Evolutionary conservation across 148 eudicot genomes (phyloP).

Genomic region (Rhododendron vialii): DNA sequence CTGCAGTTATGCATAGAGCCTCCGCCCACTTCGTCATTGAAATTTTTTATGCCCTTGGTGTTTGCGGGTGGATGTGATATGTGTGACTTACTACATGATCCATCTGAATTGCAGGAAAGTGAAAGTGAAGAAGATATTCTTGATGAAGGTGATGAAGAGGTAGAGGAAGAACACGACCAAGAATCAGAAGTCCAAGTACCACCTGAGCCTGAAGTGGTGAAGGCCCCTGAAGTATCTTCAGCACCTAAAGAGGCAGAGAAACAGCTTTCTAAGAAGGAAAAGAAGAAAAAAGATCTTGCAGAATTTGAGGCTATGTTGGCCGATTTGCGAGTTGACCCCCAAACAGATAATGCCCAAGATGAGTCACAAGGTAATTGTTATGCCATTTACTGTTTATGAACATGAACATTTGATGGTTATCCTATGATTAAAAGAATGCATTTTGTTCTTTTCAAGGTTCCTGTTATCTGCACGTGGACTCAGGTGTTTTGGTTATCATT

Average conservation of each 20-base stretch:
- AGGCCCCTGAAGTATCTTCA: slow-evolving; percentile 37
- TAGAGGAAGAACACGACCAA: slow-evolving; percentile 55
- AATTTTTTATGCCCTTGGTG: background rate
- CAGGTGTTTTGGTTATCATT: background rate
- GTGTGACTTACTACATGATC: background rate
- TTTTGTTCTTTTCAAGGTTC: background rate
- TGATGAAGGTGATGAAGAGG: slow-evolving; percentile 51
- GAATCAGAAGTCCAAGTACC: slow-evolving; percentile 33
- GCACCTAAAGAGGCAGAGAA: slow-evolving; percentile 51
- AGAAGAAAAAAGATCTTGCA: slow-evolving; percentile 61
- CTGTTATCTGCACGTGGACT: background rate
- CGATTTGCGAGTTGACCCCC: slow-evolving; percentile 40
- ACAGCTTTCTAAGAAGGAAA: slow-evolving; percentile 60
- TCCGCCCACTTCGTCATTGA: background rate
- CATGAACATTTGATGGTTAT: background rate
- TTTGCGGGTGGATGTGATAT: background rate
- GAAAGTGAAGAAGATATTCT: slow-evolving; percentile 65
- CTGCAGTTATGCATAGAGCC: background rate
- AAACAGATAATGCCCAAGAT: slow-evolving; percentile 33
- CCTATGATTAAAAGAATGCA: background rate
- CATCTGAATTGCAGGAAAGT: slow-evolving; percentile 41
- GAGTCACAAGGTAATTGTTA: background rate
- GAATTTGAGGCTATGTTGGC: slow-evolving; percentile 63
- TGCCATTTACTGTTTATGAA: background rate
- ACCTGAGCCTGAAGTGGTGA: slow-evolving; percentile 35